phyloP scores from a whole-genome alignment of 1,284 basidiomycete species.

The Porogramme epimiltina region DNA sequence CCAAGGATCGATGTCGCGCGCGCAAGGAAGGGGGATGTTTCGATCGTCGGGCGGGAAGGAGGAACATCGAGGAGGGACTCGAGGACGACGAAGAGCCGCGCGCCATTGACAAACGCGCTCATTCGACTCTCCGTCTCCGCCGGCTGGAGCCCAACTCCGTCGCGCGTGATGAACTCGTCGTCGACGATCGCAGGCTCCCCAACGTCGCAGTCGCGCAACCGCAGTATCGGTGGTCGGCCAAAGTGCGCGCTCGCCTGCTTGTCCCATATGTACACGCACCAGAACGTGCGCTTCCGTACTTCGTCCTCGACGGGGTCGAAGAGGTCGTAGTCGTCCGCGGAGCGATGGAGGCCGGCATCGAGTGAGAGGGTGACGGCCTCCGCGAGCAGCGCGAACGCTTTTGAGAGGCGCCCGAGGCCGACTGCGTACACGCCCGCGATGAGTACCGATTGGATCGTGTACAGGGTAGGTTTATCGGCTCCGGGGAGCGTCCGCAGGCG shows the following conservation, averaged over 20 bases:
- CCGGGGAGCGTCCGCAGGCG: constrained; percentile 83
- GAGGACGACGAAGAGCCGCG: constrained; percentile 81
- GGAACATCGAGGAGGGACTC: constrained; percentile 78
- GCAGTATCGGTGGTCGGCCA: constrained; percentile 82
- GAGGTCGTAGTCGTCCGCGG: constrained; percentile 84
- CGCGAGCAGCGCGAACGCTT: constrained; percentile 81
- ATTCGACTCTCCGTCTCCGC: constrained; percentile 74
- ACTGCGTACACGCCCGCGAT: constrained; percentile 88
- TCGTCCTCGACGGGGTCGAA: constrained; percentile 88
- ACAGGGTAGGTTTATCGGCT: constrained; percentile 85
- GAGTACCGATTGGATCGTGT: constrained; percentile 86
- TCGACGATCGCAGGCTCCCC: constrained; percentile 83
- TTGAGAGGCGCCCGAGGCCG: constrained; percentile 84
- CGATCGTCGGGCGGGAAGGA: constrained; percentile 59
- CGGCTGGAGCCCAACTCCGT: constrained; percentile 68
- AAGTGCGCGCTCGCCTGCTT: constrained; percentile 86
- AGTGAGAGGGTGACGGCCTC: constrained; percentile 84
- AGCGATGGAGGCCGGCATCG: constrained; percentile 86
- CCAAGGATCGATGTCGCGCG: constrained; percentile 59
- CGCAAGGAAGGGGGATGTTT: constrained; percentile 60
- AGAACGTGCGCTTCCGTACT: constrained; percentile 88
- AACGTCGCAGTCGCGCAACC: constrained; percentile 85
- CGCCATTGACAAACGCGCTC: constrained; percentile 74
- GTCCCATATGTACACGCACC: constrained; percentile 94
- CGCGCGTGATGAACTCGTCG: constrained; percentile 82